A percentile compares a stretch with the other conserved stretches of the same genome.
Evolutionary conservation across 2,329 filamentous ascomycete species (phyloP).

Genomic region (Fusarium xyrophilum): DNA sequence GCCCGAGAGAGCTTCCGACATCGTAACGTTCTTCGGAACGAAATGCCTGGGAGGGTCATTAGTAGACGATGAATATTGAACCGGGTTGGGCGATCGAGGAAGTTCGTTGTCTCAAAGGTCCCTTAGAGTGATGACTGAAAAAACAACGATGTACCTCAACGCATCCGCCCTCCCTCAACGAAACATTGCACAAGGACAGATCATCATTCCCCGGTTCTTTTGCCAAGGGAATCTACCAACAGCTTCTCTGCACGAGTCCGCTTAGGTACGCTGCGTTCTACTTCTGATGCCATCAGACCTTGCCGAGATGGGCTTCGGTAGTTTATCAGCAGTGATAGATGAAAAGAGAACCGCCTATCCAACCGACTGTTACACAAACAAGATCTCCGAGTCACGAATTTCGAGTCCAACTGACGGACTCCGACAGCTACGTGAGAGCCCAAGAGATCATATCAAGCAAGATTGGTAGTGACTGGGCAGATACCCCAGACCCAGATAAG

Average conservation of each 20-base stretch:
- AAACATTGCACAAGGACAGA: neutral
- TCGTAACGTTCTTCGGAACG: neutral
- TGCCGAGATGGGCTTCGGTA: neutral
- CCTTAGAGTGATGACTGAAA: neutral
- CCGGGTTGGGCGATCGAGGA: neutral
- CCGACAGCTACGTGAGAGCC: neutral
- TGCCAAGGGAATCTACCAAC: neutral
- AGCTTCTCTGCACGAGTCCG: neutral
- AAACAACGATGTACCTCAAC: conserved; percentile 12
- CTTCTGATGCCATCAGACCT: conserved; percentile 16
- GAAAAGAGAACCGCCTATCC: neutral
- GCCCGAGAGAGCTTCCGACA: neutral
- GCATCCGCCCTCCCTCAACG: conserved; percentile 22
- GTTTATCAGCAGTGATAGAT: neutral
- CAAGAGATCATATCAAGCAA: conserved; percentile 4
- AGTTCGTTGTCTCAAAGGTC: neutral
- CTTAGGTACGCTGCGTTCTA: neutral
- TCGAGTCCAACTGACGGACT: conserved; percentile 7
- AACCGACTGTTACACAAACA: neutral
- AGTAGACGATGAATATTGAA: neutral
- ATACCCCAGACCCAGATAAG: conserved; percentile 6
- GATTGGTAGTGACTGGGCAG: neutral
- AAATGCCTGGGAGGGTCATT: neutral
- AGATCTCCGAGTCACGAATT: conserved; percentile 6
- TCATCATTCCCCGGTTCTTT: neutral